These are phyloP conservation scores for Xylaria sp. DNA, from an alignment of 2,329 filamentous ascomycete genomes.

Conservation along the genomic window DNA sequence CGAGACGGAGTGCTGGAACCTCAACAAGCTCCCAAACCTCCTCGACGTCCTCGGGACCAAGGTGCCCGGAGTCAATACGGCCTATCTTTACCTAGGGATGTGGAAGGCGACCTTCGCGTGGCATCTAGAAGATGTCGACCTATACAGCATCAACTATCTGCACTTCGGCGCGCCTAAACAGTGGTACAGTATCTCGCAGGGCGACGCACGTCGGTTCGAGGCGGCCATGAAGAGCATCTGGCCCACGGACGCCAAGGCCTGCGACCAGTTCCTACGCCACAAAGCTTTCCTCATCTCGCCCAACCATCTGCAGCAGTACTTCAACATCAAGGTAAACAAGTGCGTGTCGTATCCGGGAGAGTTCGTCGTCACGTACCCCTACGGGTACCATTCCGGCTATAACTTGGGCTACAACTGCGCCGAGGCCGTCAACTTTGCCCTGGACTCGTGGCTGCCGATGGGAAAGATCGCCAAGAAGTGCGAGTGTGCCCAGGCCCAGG, in stretches of 20 bases:
- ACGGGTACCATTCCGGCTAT: constrained; percentile 97
- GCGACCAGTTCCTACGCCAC: constrained; percentile 93
- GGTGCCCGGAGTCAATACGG: constrained; percentile 96
- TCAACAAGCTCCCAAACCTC: constrained; percentile 91
- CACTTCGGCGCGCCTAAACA: constrained; percentile 98
- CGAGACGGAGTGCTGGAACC: constrained; percentile 82
- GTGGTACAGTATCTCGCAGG: constrained; percentile 99
- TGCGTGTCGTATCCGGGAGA: constrained; percentile 94
- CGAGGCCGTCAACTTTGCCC: constrained; percentile 97
- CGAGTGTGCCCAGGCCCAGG: constrained; percentile 89
- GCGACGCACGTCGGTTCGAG: constrained; percentile 90
- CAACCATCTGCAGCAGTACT: constrained; percentile 81
- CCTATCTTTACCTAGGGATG: constrained; percentile 97
- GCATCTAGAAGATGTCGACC: constrained; percentile 97
- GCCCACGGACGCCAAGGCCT: constrained; percentile 93
- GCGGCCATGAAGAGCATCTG: constrained; percentile 93
- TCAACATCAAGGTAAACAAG: constrained; percentile 94
- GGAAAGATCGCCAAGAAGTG: constrained; percentile 96
- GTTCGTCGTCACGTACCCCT: constrained; percentile 97
- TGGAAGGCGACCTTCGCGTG: constrained; percentile 99
- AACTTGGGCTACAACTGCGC: constrained; percentile 99
- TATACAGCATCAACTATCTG: constrained; percentile 99
- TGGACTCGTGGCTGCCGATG: constrained; percentile 93
- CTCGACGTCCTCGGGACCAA: constrained; percentile 93
- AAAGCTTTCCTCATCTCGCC: constrained; percentile 98